Evolutionary conservation across 2,329 filamentous ascomycete species (phyloP).

Genomic region (Orbilia brochopaga): DNA sequence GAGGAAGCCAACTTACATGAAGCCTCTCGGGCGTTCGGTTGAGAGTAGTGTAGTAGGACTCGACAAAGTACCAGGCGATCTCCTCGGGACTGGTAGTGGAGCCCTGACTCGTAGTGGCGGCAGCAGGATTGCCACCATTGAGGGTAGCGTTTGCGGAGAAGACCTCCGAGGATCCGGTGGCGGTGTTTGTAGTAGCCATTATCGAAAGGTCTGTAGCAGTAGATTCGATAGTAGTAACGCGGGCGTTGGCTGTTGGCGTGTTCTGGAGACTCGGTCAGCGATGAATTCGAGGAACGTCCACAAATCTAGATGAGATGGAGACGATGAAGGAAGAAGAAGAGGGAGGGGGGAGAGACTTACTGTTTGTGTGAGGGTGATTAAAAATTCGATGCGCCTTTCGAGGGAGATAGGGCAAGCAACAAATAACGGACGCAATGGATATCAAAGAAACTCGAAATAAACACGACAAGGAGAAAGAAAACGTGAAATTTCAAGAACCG

Average conservation of each 20-base stretch:
- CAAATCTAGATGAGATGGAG: too few species aligned
- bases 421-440: too few species aligned
- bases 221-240: background rate
- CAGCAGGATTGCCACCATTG: conserved; percentile 56
- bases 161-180: conserved; percentile 56
- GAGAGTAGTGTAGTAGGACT: conserved; percentile 98
- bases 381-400: too few species aligned
- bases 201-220: conserved; percentile 13
- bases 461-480: background rate
- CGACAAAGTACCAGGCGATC: conserved; percentile 99
- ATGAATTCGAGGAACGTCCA: too few species aligned
- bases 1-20: conserved; percentile 63
- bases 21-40: conserved; percentile 94
- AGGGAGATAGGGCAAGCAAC: too few species aligned
- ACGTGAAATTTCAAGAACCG: background rate
- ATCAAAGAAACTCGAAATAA: too few species aligned
- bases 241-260: background rate
- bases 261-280: background rate
- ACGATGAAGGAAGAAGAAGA: too few species aligned
- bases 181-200: conserved; percentile 53
- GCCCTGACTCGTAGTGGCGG: conserved; percentile 56
- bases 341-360: too few species aligned
- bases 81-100: conserved; percentile 75
- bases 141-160: conserved; percentile 56
- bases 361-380: too few species aligned